Evolutionary conservation across 768 basidiomycete species (phyloP).

Genomic region (Suillus subalutaceus): DNA sequence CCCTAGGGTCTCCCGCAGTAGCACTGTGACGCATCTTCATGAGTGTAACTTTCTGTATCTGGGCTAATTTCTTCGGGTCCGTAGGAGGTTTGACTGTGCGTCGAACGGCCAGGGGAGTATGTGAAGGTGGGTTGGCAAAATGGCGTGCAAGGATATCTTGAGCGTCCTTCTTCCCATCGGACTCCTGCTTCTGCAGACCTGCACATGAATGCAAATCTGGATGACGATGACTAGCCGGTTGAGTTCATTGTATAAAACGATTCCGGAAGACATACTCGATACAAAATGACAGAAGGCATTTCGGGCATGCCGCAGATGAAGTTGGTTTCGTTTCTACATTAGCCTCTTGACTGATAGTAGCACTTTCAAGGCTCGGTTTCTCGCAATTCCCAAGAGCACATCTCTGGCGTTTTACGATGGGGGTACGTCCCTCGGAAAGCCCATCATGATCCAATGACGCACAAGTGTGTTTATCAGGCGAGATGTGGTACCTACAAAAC

Average conservation of each 20-base stretch:
- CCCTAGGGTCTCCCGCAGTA: conserved; percentile 60
- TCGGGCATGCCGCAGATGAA: conserved; percentile 44
- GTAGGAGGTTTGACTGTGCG: conserved; percentile 39
- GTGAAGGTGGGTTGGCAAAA: conserved; percentile 39
- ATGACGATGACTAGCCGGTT: conserved; percentile 61
- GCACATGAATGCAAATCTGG: conserved; percentile 62
- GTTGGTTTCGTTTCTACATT: conserved; percentile 18
- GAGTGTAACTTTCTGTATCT: conserved; percentile 58
- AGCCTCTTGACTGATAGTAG: conserved; percentile 22
- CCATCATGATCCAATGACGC: conserved; percentile 16
- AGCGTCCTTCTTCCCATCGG: conserved; percentile 48
- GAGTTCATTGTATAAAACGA: conserved; percentile 12
- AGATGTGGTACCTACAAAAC: conserved; percentile 69
- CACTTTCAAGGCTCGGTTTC: conserved; percentile 55
- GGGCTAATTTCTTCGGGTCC: conserved; percentile 56
- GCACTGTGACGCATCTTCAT: conserved; percentile 81
- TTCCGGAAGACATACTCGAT: conserved; percentile 48
- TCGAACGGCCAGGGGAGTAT: conserved; percentile 30
- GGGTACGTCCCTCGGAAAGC: conserved; percentile 5
- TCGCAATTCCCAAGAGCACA: conserved; percentile 56
- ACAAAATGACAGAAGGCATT: conserved; percentile 65
- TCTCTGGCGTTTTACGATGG: conserved; percentile 38
- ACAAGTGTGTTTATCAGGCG: conserved; percentile 65
- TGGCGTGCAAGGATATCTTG: conserved; percentile 56
- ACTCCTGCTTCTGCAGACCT: conserved; percentile 19